phyloP scores from a whole-genome alignment of 2,329 filamentous ascomycete species.

The Pseudocercospora cruenta region DNA sequence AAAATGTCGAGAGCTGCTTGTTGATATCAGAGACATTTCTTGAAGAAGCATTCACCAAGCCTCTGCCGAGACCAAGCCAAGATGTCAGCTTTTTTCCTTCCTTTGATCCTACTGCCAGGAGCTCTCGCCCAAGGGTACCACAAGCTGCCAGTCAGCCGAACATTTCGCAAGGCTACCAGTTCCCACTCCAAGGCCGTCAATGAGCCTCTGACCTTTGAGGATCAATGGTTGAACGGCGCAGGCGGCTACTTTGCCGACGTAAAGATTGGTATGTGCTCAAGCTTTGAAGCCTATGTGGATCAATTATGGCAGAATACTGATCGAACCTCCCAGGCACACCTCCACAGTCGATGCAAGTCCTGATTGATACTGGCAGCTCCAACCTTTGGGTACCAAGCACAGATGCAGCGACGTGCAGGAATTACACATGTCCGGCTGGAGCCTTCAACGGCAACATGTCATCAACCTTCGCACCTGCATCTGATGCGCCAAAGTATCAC shows the following conservation, averaged over 20 bases:
- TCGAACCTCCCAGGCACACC: not conserved
- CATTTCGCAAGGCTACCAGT: not conserved
- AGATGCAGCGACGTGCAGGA: not conserved
- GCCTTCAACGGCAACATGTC: not conserved
- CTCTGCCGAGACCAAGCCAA: not conserved
- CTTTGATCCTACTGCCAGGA: not conserved
- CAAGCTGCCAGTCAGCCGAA: not conserved
- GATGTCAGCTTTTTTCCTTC: not conserved
- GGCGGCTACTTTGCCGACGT: not conserved
- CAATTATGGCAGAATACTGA: not conserved
- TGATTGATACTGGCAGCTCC: not conserved
- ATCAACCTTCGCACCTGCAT: not conserved
- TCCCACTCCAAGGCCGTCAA: not conserved
- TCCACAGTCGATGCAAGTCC: not conserved
- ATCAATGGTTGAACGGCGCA: constrained; percentile 2
- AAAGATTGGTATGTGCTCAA: not conserved
- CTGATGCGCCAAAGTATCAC: not conserved
- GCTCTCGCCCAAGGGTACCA: not conserved
- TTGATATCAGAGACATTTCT: not conserved
- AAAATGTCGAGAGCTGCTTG: not conserved
- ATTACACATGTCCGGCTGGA: constrained; percentile 2
- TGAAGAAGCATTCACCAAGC: not conserved
- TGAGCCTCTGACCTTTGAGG: not conserved
- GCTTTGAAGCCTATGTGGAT: not conserved
- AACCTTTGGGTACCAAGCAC: constrained; percentile 1